A percentile compares a stretch with the other conserved stretches of the same genome.
Evolutionary conservation across 1,284 basidiomycete species (phyloP).

Genomic region (Microbotryum violaceum): DNA sequence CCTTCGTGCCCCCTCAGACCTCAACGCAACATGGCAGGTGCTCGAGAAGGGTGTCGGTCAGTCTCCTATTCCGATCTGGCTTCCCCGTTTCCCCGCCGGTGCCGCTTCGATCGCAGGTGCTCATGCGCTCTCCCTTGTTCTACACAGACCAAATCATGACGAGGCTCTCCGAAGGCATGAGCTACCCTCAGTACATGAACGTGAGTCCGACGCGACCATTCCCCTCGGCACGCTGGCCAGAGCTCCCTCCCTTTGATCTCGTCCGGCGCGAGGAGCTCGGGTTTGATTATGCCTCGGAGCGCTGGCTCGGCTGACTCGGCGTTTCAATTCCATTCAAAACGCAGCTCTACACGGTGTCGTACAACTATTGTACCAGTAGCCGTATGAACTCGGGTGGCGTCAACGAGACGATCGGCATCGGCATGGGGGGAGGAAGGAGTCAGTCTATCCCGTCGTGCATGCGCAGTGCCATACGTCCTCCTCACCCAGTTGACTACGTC

Average conservation of each 20-base stretch:
- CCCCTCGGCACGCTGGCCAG: background rate
- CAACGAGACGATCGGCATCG: conserved; percentile 44
- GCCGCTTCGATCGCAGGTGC: background rate
- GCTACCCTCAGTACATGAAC: conserved; percentile 89
- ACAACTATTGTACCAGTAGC: conserved; percentile 94
- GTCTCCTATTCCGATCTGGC: background rate
- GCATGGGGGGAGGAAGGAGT: conserved; percentile 29
- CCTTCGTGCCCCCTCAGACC: conserved; percentile 43
- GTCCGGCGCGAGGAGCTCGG: background rate
- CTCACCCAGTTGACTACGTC: background rate
- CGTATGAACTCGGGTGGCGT: conserved; percentile 60
- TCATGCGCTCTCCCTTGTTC: background rate
- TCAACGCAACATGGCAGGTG: conserved; percentile 80
- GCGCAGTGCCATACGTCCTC: background rate
- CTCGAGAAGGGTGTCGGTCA: conserved; percentile 67
- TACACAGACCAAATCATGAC: conserved; percentile 76
- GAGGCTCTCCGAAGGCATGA: conserved; percentile 73
- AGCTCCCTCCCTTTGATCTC: background rate
- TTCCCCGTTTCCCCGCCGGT: conserved; percentile 35
- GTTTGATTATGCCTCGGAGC: background rate
- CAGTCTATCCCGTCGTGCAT: conserved; percentile 11
- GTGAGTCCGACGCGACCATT: conserved; percentile 13
- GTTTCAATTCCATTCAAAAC: background rate
- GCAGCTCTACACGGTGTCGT: conserved; percentile 54
- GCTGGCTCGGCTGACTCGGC: background rate